Percentiles rank a stretch among this genome's conserved stretches.
These are phyloP conservation scores for Cryptococcus amylolentus DNA, from an alignment of 1,284 basidiomycete genomes.

Conservation along the genomic window DNA sequence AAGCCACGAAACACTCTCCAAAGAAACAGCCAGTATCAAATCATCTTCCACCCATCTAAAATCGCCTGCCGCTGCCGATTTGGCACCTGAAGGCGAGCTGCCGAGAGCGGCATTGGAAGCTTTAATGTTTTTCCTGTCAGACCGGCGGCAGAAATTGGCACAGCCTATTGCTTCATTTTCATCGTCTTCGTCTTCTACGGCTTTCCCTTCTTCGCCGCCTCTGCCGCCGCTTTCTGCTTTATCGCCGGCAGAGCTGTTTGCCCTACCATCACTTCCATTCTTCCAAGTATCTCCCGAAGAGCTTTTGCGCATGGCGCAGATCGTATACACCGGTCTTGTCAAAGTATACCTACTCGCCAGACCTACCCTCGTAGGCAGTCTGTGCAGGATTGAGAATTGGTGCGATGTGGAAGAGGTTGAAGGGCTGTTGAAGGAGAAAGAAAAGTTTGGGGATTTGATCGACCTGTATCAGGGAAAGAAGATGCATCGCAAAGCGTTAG, in stretches of 20 bases:
- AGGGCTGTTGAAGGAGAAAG: slow-evolving; percentile 72
- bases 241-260: slow-evolving; percentile 62
- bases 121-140: slow-evolving; percentile 62
- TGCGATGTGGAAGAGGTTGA: slow-evolving; percentile 96
- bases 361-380: slow-evolving; percentile 75
- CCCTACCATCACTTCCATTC: slow-evolving; percentile 68
- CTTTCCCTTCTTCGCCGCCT: slow-evolving; percentile 49
- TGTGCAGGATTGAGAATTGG: slow-evolving; percentile 93
- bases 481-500: slow-evolving; percentile 87
- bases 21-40: slow-evolving; percentile 9
- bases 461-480: slow-evolving; percentile 91
- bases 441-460: slow-evolving; percentile 89
- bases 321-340: slow-evolving; percentile 93
- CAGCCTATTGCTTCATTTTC: slow-evolving; percentile 69
- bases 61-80: too few species aligned
- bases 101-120: slow-evolving; percentile 51
- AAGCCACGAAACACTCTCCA: too few species aligned
- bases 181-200: slow-evolving; percentile 54
- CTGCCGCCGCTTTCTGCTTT: slow-evolving; percentile 46
- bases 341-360: slow-evolving; percentile 84
- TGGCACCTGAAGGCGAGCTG: neutral
- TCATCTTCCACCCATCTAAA: neutral
- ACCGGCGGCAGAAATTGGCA: slow-evolving; percentile 76
- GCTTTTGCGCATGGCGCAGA: slow-evolving; percentile 79
- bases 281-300: slow-evolving; percentile 70